Conservation (phyloP, 192 early-diverging fungal genomes). For the Coemansia sp. region DNA sequence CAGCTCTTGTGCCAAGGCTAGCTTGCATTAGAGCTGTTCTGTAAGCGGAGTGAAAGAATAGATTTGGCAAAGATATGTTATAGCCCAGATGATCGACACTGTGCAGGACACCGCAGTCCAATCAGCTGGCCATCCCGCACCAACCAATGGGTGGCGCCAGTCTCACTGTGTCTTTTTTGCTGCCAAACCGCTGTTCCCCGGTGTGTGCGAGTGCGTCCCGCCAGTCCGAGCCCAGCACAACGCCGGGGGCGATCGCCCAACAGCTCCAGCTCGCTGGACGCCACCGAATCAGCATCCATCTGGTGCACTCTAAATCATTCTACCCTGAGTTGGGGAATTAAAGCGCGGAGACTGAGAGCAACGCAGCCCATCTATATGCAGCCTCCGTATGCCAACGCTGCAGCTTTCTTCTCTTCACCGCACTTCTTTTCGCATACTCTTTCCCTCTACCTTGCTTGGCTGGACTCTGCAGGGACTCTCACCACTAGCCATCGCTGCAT, state of each 20-base stretch:
- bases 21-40: no score
- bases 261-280: constrained; percentile 6
- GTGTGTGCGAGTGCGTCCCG: not conserved
- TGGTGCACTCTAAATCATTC: constrained; percentile 3
- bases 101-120: constrained; percentile 5
- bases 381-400: not conserved
- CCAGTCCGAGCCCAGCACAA: not conserved
- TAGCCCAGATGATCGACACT: not conserved
- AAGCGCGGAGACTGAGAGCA: not conserved
- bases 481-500: constrained; percentile 4
- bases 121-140: constrained; percentile 1
- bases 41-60: no score
- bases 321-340: not conserved
- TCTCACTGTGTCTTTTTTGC: not conserved
- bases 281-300: not conserved
- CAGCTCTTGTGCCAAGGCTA: no score
- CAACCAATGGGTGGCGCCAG: constrained; percentile 9
- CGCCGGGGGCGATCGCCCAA: not conserved
- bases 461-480: constrained; percentile 12
- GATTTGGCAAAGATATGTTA: no score
- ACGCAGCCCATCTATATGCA: constrained; percentile 8
- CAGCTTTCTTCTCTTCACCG: not conserved
- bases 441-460: constrained; percentile 4
- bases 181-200: not conserved
- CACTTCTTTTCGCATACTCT: constrained; percentile 7